Percentiles rank a stretch among this genome's conserved stretches.
These are phyloP conservation scores for Salix exigua DNA, from an alignment of 345 rosid genomes.

Conservation along the genomic window DNA sequence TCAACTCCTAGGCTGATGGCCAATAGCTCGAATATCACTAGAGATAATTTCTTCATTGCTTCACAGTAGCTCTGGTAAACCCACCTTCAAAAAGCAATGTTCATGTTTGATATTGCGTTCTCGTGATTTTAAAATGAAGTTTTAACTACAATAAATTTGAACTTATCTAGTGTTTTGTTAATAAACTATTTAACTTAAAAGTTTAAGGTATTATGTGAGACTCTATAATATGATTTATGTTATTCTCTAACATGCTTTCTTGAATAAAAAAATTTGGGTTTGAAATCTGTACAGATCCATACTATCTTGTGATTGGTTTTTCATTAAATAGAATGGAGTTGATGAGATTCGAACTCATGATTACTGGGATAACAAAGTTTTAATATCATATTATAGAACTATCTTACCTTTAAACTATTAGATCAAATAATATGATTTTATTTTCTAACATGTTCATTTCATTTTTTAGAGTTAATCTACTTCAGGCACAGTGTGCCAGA, in stretches of 20 bases:
- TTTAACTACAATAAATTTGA: too few species aligned
- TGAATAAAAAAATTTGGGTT: accelerated
- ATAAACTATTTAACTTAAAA: too few species aligned
- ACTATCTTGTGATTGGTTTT: accelerated
- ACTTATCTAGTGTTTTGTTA: too few species aligned
- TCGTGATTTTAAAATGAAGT: neutral
- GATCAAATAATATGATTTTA: too few species aligned
- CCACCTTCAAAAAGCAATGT: constrained; percentile 25
- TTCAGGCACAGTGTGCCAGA: neutral
- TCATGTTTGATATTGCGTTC: neutral
- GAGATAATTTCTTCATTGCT: constrained; percentile 40
- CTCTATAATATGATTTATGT: too few species aligned
- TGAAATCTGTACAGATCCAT: accelerated
- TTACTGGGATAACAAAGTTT: accelerated
- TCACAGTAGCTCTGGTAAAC: constrained; percentile 49
- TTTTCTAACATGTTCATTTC: too few species aligned
- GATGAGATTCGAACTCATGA: too few species aligned
- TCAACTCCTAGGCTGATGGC: constrained; percentile 51
- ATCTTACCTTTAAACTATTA: too few species aligned
- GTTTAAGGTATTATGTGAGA: too few species aligned
- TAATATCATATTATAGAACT: accelerated
- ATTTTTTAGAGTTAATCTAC: too few species aligned
- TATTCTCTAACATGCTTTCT: too few species aligned
- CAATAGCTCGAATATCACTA: constrained; percentile 42
- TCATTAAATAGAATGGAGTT: accelerated